These are phyloP conservation scores for Xylariales sp. DNA, from an alignment of 2,329 filamentous ascomycete genomes.

Conservation along the genomic window DNA sequence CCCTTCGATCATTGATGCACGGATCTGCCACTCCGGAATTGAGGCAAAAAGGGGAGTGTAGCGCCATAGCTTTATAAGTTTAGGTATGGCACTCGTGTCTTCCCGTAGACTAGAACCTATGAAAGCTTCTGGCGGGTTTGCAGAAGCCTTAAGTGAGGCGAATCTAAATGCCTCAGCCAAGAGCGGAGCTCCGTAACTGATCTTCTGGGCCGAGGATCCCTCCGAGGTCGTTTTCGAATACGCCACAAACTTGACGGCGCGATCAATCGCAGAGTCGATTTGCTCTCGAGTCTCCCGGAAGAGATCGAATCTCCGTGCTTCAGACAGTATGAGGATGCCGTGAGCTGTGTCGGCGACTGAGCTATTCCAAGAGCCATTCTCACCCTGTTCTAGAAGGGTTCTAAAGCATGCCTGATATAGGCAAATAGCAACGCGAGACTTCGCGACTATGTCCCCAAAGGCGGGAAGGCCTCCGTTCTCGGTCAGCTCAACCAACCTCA, in stretches of 20 bases:
- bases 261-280: constrained; percentile 9
- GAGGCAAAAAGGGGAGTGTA: constrained; percentile 25
- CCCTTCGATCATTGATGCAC: constrained; percentile 26
- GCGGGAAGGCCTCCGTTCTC: constrained; percentile 4
- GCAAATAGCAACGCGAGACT: constrained; percentile 15
- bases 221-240: constrained; percentile 13
- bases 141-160: background rate
- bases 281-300: constrained; percentile 12
- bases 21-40: constrained; percentile 30
- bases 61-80: constrained; percentile 14
- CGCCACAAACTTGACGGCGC: constrained; percentile 12
- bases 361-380: constrained; percentile 26
- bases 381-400: constrained; percentile 22
- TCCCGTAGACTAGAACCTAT: constrained; percentile 20
- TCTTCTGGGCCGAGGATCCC: background rate
- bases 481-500: constrained; percentile 3
- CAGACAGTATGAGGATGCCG: constrained; percentile 20
- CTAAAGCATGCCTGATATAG: constrained; percentile 26
- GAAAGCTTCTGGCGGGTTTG: background rate
- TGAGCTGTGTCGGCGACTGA: constrained; percentile 29
- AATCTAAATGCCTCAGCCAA: background rate
- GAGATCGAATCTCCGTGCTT: constrained; percentile 19
- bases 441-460: background rate
- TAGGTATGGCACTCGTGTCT: constrained; percentile 1
- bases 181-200: constrained; percentile 7